Evolutionary conservation across 208 protist genomes (phyloP), one percentile per base, ranked within the genome.

Genomic region (Acanthamoeba royreba): DNA sequence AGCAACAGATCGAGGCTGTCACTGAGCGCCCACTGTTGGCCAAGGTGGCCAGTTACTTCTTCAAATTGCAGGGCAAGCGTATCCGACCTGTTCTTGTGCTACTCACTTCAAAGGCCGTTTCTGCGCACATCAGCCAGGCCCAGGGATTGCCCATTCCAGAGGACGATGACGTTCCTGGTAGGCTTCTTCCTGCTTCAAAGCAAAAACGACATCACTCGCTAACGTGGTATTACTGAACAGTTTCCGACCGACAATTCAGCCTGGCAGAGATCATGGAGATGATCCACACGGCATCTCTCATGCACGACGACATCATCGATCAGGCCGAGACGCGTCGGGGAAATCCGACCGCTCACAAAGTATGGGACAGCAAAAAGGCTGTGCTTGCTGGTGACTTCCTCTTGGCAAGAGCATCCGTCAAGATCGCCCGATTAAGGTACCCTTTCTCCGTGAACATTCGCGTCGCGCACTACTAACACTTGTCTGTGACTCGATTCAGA

Each of bases 231-330:
- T n/a, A n/a, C n/a, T n/a, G 4, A 17, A 4, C 42, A 85, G 83
- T 89, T 46, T 66, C 86, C 4, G 93, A 63, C 22, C 28, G 33
- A 47, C 94, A 95, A 66, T 45, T 81, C 13, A 85, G 96, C 31
- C 96, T 99, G 45, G 98, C 98, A 7, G 98, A 99, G 93, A 98
- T 99, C 77, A 99, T 98, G 25, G 98, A 99, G 95, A 98, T 99
- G 88, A 99, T 99, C 49, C 98, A 99, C 96, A 98, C 98, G 2
- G 98, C 98, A 31, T 98, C 97, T 33, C 97, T 99, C 17, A 97
- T 99, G n/a, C 98, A 99, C 91, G 98, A 99, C 94, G 98, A 99
- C 95, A 98, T 99, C 19, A 98, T 99, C 83, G 98, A 99, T 92
- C 97, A 98, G 35, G 97, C 98, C 38, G 97, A 98, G 53, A 99